These are phyloP conservation scores for Zalerion maritima DNA, from an alignment of 495 filamentous ascomycete genomes.

Conservation along the genomic window DNA sequence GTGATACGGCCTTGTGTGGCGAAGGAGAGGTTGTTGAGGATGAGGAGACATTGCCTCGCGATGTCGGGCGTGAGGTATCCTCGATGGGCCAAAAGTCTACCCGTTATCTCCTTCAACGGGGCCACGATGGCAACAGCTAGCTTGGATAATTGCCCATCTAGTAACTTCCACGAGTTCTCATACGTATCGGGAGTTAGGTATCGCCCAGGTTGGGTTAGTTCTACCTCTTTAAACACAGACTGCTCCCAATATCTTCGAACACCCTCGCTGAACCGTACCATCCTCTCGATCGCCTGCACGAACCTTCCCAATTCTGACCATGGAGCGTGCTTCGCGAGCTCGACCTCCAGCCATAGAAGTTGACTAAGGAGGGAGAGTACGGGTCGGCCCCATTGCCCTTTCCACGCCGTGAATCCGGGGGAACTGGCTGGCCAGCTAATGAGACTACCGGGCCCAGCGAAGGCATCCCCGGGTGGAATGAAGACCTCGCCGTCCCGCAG, in stretches of 20 bases:
- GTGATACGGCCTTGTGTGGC: conserved; percentile 55
- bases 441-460: too few relatives aligned
- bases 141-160: conserved; percentile 61
- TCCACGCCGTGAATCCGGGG: too few relatives aligned
- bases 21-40: conserved; percentile 75
- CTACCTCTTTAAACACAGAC: conserved; percentile 64
- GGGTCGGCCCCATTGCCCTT: too few relatives aligned
- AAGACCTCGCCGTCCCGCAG: too few relatives aligned
- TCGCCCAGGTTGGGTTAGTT: conserved; percentile 44
- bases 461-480: too few relatives aligned
- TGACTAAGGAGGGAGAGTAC: too few relatives aligned
- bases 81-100: conserved; percentile 57
- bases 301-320: too few relatives aligned
- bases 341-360: too few relatives aligned
- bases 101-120: conserved; percentile 37
- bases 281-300: conserved; percentile 38
- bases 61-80: conserved; percentile 56
- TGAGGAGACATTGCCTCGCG: conserved; percentile 61
- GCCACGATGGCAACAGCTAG: conserved; percentile 56
- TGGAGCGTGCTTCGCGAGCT: too few relatives aligned
- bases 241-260: conserved; percentile 60
- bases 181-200: too few relatives aligned
- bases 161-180: too few relatives aligned
- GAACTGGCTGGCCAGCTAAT: too few relatives aligned
- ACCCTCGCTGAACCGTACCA: conserved; percentile 41